Conservation (phyloP, 345 rosid species). For the Laguncularia racemosa region DNA sequence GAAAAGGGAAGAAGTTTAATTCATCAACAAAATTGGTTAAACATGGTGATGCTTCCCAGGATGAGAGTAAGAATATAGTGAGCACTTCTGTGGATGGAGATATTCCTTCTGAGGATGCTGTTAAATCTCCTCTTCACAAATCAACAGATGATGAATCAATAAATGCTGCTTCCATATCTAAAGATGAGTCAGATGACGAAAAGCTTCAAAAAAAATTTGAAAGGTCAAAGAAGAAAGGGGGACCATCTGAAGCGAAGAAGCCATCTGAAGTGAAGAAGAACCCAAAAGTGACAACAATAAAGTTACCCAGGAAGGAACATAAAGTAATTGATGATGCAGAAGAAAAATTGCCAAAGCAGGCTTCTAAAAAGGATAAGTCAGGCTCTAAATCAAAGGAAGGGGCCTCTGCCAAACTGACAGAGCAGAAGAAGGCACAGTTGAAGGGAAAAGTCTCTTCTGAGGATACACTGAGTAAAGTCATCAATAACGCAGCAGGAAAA, state of each 20-base stretch:
- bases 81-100: constrained; percentile 27
- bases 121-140: not conserved
- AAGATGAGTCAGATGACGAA: constrained; percentile 32
- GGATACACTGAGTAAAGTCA: not conserved
- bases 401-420: no score
- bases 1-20: constrained; percentile 12
- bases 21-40: constrained; percentile 2
- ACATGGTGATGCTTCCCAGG: constrained; percentile 5
- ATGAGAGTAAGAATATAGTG: constrained; percentile 36
- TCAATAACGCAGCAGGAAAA: not conserved
- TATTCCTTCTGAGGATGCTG: constrained; percentile 30
- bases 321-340: constrained; percentile 32
- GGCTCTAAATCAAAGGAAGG: no score
- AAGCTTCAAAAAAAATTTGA: constrained; percentile 32
- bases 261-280: constrained; percentile 34
- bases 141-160: constrained; percentile 14
- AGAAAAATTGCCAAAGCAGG: no score
- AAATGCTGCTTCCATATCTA: constrained; percentile 25
- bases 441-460: no score
- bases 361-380: no score
- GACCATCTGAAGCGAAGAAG: constrained; percentile 27
- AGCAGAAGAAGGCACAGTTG: not conserved
- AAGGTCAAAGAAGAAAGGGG: constrained; percentile 51
- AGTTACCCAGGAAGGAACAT: constrained; percentile 35
- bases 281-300: constrained; percentile 16